phyloP scores from a whole-genome alignment of 306 rosid genomes.

The Gynostemma pentaphyllum region DNA sequence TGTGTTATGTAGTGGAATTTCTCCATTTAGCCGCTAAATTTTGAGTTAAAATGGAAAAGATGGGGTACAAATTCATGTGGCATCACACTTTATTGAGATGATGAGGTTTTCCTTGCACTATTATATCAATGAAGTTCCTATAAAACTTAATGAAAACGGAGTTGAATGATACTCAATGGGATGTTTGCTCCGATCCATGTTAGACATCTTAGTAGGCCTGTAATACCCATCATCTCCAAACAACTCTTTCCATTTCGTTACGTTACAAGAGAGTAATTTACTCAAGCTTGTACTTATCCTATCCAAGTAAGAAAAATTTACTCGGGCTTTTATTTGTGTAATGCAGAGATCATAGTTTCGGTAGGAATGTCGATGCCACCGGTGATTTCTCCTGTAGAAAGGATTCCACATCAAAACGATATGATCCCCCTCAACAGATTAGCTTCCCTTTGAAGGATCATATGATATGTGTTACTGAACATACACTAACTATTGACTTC shows the following conservation, averaged over 20 bases:
- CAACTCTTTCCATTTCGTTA: neutral
- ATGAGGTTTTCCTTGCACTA: no score
- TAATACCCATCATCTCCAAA: neutral
- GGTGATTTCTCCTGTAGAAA: conserved; percentile 54
- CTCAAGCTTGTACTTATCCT: neutral
- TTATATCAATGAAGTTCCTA: no score
- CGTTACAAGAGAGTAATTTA: neutral
- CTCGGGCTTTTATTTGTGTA: neutral
- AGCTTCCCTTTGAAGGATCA: conserved; percentile 19
- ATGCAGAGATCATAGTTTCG: conserved; percentile 82
- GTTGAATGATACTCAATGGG: no score
- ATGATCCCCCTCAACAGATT: conserved; percentile 49
- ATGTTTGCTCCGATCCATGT: neutral
- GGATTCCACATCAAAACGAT: conserved; percentile 33
- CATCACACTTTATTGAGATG: no score
- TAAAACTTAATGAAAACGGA: no score
- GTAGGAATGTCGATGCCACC: conserved; percentile 95
- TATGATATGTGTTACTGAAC: neutral
- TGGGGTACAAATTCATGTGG: no score
- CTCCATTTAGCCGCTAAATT: no score
- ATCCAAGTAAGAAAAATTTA: neutral
- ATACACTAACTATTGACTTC: neutral
- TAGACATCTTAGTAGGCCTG: neutral
- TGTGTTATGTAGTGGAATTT: no score
- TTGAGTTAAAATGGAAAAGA: no score